Percentiles rank a stretch among this genome's conserved stretches.
Evolutionary conservation across 2,329 filamentous ascomycete species (phyloP).

Genomic region (Hirsutella thompsonii): DNA sequence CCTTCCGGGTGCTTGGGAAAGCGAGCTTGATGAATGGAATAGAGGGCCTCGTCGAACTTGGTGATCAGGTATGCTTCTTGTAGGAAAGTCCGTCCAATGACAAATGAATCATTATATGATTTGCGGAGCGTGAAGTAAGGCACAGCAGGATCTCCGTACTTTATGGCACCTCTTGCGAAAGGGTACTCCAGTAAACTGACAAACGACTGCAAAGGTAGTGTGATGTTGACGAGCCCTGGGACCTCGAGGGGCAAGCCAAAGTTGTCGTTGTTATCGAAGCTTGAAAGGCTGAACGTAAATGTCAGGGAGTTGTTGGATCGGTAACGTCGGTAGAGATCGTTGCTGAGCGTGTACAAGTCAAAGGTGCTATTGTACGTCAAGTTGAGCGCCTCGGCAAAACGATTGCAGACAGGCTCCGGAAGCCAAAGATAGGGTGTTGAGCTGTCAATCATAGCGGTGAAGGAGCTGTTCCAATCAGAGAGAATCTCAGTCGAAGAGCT

Average conservation of each 20-base stretch:
- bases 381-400: conserved; percentile 51
- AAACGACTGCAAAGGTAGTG: conserved; percentile 37
- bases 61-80: conserved; percentile 54
- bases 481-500: conserved; percentile 22
- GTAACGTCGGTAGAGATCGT: conserved; percentile 39
- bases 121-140: conserved; percentile 57
- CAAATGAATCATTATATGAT: conserved; percentile 36
- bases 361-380: conserved; percentile 52
- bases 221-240: conserved; percentile 42
- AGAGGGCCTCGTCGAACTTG: conserved; percentile 38
- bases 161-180: conserved; percentile 28
- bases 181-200: conserved; percentile 36
- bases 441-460: conserved; percentile 46
- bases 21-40: conserved; percentile 41
- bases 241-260: conserved; percentile 35
- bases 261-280: conserved; percentile 38
- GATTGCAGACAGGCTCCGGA: conserved; percentile 44
- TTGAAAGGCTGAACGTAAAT: conserved; percentile 45
- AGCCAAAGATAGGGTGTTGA: conserved; percentile 53
- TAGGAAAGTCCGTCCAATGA: conserved; percentile 55
- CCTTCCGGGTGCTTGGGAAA: conserved; percentile 31
- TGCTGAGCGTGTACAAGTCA: conserved; percentile 50
- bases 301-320: conserved; percentile 29
- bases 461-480: conserved; percentile 31
- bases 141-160: conserved; percentile 29